Evolutionary conservation across 106 monocot genomes (phyloP).

Genomic region (Dendrobium chrysotoxum): DNA sequence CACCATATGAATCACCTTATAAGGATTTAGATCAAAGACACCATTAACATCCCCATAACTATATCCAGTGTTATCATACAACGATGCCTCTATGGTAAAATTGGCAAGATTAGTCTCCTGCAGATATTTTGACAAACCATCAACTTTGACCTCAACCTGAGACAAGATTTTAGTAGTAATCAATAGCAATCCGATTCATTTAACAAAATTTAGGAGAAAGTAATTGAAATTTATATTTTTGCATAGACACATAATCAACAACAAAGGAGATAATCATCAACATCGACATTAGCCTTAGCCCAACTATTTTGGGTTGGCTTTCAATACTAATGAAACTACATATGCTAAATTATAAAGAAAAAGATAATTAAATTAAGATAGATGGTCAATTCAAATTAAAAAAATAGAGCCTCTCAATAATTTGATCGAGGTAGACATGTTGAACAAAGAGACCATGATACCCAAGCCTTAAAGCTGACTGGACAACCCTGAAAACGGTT

Average conservation of each 20-base stretch:
- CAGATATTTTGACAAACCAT: constrained; percentile 25
- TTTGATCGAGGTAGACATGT: neutral
- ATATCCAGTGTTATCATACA: constrained; percentile 57
- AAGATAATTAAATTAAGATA: neutral
- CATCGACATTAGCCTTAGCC: neutral
- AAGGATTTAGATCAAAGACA: constrained; percentile 18
- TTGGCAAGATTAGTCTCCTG: constrained; percentile 31
- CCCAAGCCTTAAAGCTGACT: neutral
- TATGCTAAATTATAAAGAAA: neutral
- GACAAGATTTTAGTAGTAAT: neutral
- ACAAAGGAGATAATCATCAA: neutral
- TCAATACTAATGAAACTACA: neutral
- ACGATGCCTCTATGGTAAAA: constrained; percentile 59
- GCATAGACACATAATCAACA: neutral
- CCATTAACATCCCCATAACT: constrained; percentile 9
- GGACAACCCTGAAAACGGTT: neutral
- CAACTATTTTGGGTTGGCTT: neutral
- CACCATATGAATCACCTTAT: constrained; percentile 38
- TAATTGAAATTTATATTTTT: neutral
- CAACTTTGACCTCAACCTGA: constrained; percentile 90
- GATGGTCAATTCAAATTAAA: neutral
- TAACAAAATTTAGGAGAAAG: neutral
- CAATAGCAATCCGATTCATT: neutral
- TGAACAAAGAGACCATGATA: neutral
- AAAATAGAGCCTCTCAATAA: neutral